A percentile compares a stretch with the other conserved stretches of the same genome.
phyloP scores from a whole-genome alignment of 768 basidiomycete genomes.

The Coprinellus micaceus region DNA sequence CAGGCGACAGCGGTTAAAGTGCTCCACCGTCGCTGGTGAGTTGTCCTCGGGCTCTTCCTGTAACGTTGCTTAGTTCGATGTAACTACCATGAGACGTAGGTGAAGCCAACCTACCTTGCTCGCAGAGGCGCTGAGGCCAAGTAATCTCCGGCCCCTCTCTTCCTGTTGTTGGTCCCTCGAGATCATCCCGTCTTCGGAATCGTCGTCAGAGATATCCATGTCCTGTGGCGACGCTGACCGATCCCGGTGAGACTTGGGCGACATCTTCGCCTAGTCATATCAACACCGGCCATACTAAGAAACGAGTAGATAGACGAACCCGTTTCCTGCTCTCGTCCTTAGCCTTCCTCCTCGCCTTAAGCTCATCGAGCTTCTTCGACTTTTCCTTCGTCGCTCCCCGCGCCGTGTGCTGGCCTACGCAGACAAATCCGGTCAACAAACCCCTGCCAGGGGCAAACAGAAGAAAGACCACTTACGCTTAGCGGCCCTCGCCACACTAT shows the following conservation, averaged over 20 bases:
- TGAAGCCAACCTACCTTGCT: constrained; percentile 4
- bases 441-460: neutral
- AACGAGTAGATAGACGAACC: constrained; percentile 43
- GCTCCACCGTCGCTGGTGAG: constrained; percentile 50
- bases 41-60: constrained; percentile 35
- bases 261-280: constrained; percentile 29
- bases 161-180: constrained; percentile 72
- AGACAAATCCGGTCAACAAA: constrained; percentile 18
- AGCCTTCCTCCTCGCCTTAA: constrained; percentile 82
- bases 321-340: constrained; percentile 80
- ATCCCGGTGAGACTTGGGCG: constrained; percentile 60
- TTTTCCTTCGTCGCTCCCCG: constrained; percentile 81
- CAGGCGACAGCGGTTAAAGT: constrained; percentile 60
- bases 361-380: constrained; percentile 71
- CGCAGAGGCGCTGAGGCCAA: constrained; percentile 13
- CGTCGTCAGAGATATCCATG: constrained; percentile 83
- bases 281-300: neutral
- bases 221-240: constrained; percentile 80
- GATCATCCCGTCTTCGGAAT: constrained; percentile 81
- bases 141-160: constrained; percentile 53
- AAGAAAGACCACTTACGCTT: no score
- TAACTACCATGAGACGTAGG: constrained; percentile 23
- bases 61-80: constrained; percentile 3
- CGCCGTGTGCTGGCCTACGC: constrained; percentile 65
- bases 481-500: constrained; percentile 65